Conservation (phyloP, 345 rosid genomes). For the Raphanus sativus region DNA sequence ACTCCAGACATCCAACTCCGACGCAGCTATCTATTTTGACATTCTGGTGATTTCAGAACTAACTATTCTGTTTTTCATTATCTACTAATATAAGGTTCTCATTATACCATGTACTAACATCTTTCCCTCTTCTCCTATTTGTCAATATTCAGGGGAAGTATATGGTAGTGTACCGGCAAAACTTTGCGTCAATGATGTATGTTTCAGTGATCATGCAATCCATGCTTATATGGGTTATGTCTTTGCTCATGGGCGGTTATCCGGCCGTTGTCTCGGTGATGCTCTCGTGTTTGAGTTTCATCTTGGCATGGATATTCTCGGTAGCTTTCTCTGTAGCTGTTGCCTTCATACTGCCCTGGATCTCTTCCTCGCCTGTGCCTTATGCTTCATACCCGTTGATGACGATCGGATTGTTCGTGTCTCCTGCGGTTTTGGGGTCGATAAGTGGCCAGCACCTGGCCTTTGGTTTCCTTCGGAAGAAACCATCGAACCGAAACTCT, state of each 20-base stretch:
- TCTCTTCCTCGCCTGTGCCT: constrained; percentile 77
- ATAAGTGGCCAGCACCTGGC: constrained; percentile 85
- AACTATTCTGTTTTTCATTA: constrained; percentile 15
- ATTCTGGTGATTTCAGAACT: constrained; percentile 59
- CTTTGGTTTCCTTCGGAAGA: constrained; percentile 52
- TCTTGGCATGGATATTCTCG: constrained; percentile 72
- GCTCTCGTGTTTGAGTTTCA: constrained; percentile 64
- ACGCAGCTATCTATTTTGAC: constrained; percentile 67
- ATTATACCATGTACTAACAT: neutral
- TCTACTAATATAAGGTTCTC: neutral
- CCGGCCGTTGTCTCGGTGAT: constrained; percentile 55
- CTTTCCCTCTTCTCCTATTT: constrained; percentile 16
- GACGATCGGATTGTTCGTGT: constrained; percentile 76
- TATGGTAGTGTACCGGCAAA: constrained; percentile 71
- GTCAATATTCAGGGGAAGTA: constrained; percentile 68
- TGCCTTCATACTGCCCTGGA: constrained; percentile 70
- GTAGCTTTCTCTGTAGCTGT: constrained; percentile 61
- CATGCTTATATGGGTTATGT: constrained; percentile 73
- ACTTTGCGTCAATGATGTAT: constrained; percentile 71
- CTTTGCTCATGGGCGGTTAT: constrained; percentile 88
- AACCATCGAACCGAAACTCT: constrained; percentile 50
- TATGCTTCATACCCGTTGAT: constrained; percentile 83
- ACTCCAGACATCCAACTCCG: constrained; percentile 38
- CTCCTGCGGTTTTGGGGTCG: constrained; percentile 90
- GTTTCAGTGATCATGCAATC: constrained; percentile 87